phyloP scores from a whole-genome alignment of 1,284 basidiomycete species.

The Cystobasidium sp. region DNA sequence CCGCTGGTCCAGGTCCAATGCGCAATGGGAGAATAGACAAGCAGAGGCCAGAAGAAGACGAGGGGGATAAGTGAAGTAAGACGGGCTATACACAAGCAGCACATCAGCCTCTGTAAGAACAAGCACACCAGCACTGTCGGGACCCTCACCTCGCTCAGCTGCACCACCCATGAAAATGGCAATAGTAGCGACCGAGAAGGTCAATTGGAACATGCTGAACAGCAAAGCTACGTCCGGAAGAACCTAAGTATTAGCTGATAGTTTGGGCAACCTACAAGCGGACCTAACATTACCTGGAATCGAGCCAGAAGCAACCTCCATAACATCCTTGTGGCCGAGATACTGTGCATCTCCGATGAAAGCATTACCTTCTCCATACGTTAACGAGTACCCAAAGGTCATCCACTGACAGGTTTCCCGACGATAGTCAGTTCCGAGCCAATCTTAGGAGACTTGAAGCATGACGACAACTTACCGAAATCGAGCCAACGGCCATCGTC shows the following conservation, averaged over 20 bases:
- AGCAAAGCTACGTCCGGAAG: background rate
- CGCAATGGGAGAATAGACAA: slow-evolving; percentile 10
- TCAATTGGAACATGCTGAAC: slow-evolving; percentile 23
- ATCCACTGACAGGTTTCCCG: slow-evolving; percentile 13
- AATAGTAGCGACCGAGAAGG: slow-evolving; percentile 27
- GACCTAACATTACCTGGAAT: background rate
- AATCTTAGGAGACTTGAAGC: background rate
- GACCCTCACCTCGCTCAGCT: background rate
- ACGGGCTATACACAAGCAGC: background rate
- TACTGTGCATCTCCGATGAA: slow-evolving; percentile 5
- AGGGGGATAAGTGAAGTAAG: slow-evolving; percentile 14
- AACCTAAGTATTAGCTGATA: background rate
- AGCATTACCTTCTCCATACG: slow-evolving; percentile 12
- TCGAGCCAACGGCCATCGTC: slow-evolving; percentile 9
- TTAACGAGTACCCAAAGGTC: slow-evolving; percentile 12
- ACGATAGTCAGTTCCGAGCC: too few species aligned
- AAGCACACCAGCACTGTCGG: background rate
- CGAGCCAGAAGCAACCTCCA: slow-evolving; percentile 1
- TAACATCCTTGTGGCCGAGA: slow-evolving; percentile 14
- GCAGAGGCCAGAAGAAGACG: slow-evolving; percentile 12
- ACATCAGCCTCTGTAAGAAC: background rate
- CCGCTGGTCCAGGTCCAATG: slow-evolving; percentile 8
- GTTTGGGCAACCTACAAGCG: background rate
- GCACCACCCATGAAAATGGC: slow-evolving; percentile 22
- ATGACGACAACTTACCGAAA: background rate